phyloP scores from a whole-genome alignment of 176 grass and related monocot genomes.

The Rhipidocladum racemiflorum region DNA sequence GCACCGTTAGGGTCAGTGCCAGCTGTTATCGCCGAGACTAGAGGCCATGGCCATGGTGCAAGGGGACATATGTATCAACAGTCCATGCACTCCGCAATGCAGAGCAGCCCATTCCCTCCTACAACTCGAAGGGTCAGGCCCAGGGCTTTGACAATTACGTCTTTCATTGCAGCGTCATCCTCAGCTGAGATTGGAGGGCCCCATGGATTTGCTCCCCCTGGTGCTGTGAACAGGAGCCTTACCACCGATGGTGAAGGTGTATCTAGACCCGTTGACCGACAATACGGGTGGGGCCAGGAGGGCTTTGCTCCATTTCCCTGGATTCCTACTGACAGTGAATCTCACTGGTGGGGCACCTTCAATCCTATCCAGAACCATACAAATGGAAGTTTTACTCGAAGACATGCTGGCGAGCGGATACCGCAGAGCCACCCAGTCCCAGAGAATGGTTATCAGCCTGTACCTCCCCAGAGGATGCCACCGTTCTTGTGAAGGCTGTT shows the following conservation, averaged over 20 bases:
- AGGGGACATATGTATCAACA: conserved; percentile 59
- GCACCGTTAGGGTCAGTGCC: conserved; percentile 49
- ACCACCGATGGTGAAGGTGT: conserved; percentile 45
- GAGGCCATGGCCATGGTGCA: conserved; percentile 56
- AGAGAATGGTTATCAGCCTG: conserved; percentile 56
- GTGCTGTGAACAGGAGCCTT: conserved; percentile 43
- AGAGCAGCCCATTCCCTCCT: conserved; percentile 46
- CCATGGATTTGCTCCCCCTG: conserved; percentile 56
- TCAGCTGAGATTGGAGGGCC: conserved; percentile 51
- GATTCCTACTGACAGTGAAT: conserved; percentile 57
- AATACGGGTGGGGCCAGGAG: conserved; percentile 54
- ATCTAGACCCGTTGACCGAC: conserved; percentile 45
- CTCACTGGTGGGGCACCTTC: conserved; percentile 77
- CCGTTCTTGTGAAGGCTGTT: conserved; percentile 52
- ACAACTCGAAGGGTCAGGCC: conserved; percentile 67
- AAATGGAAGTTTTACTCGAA: conserved; percentile 53
- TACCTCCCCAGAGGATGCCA: conserved; percentile 51
- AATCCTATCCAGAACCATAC: conserved; percentile 56
- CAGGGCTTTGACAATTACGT: conserved; percentile 66
- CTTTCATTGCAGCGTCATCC: conserved; percentile 60
- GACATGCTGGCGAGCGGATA: conserved; percentile 46
- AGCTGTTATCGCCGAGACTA: conserved; percentile 53
- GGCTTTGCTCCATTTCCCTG: conserved; percentile 48
- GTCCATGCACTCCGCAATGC: conserved; percentile 49
- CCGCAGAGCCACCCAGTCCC: conserved; percentile 26